Evolutionary conservation across 179 eudicot genomes (phyloP).

Genomic region (Drosera spatulata): DNA sequence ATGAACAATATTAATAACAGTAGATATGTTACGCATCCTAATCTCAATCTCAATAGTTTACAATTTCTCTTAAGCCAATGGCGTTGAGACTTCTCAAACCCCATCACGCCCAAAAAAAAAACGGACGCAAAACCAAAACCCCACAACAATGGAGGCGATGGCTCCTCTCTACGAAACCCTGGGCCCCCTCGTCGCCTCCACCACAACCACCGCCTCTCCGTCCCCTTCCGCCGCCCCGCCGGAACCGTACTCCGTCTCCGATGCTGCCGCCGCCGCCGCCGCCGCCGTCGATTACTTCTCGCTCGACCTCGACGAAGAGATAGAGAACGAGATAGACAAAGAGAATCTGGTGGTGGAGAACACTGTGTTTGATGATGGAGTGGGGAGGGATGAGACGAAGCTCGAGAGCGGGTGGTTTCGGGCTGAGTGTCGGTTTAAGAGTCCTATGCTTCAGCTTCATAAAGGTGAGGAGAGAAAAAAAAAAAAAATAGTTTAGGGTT

Average conservation of each 20-base stretch:
- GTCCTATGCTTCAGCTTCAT: constrained; percentile 96
- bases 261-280: constrained; percentile 15
- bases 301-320: constrained; percentile 17
- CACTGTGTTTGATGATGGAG: constrained; percentile 5
- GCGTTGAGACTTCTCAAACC: too few species aligned
- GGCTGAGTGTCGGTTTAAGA: constrained; percentile 55
- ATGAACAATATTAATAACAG: too few species aligned
- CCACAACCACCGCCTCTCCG: constrained; percentile 9
- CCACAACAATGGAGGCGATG: neutral
- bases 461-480: constrained; percentile 39
- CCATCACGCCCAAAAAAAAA: too few species aligned
- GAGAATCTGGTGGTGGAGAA: constrained; percentile 10
- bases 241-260: constrained; percentile 22
- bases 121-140: too few species aligned
- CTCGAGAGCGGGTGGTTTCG: constrained; percentile 94
- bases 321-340: constrained; percentile 1
- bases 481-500: too few species aligned
- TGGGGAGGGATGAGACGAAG: constrained; percentile 17
- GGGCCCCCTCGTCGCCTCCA: constrained; percentile 3
- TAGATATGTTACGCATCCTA: too few species aligned
- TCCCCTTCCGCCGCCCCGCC: constrained; percentile 7
- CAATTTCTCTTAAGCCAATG: too few species aligned
- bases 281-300: constrained; percentile 59
- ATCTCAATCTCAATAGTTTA: too few species aligned
- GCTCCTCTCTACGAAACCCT: constrained; percentile 6